These are phyloP conservation scores for Sugiyamaella lignohabitans DNA, from an alignment of 805 yeast genomes.

Conservation along the genomic window DNA sequence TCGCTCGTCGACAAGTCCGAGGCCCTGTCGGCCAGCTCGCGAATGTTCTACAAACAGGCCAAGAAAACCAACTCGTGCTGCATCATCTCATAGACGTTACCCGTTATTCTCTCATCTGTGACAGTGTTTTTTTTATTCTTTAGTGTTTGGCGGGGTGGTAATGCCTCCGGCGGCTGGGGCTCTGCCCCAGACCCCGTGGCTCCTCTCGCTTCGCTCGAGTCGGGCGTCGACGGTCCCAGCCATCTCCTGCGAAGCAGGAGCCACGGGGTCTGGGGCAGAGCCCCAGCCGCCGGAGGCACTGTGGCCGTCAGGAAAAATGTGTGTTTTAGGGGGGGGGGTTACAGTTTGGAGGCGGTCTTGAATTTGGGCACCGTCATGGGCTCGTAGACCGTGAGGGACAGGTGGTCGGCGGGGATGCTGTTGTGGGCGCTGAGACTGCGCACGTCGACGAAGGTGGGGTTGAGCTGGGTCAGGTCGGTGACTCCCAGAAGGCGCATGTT, in stretches of 20 bases:
- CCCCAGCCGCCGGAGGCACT: background rate
- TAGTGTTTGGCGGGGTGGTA: background rate
- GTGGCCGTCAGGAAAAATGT: background rate
- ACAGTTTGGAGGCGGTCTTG: constrained; percentile 22
- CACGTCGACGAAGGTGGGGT: constrained; percentile 55
- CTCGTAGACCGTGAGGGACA: constrained; percentile 51
- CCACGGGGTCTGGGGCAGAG: background rate
- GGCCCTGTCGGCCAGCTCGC: constrained; percentile 78
- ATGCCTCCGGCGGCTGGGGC: constrained; percentile 1
- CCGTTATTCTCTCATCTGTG: background rate
- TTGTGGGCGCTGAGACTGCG: constrained; percentile 37
- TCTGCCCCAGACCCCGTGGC: background rate
- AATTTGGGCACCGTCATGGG: constrained; percentile 49
- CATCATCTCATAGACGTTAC: constrained; percentile 45
- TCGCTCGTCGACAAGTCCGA: constrained; percentile 92
- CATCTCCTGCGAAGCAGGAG: background rate
- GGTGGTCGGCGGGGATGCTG: constrained; percentile 45
- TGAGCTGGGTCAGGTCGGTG: constrained; percentile 50
- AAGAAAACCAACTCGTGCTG: constrained; percentile 92
- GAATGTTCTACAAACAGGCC: constrained; percentile 96
- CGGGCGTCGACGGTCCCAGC: background rate
- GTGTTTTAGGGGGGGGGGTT: background rate
- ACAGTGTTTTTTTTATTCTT: constrained; percentile 1
- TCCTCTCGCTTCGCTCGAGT: background rate
- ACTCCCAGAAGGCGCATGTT: constrained; percentile 78